Evolutionary conservation across 345 rosid genomes (phyloP), one percentile per base, ranked within the genome.

Genomic region (Hirschfeldia incana): DNA sequence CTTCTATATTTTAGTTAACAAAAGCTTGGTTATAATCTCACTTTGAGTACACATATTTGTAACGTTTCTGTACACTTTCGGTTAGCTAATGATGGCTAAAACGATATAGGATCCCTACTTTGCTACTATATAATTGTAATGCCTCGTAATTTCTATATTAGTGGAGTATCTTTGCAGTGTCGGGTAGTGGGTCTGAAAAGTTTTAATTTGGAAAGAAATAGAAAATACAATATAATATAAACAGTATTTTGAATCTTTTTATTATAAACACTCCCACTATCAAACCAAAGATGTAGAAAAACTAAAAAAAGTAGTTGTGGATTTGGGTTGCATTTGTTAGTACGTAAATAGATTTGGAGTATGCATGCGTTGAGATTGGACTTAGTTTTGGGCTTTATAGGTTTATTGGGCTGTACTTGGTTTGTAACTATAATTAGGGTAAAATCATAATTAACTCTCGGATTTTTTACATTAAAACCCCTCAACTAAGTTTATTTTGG

Each of bases 91-190:
- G 80, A 75, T 79, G 78, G 32, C 82, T 73, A 73, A 49, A 62
- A 73, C 78, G 67, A 80, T 80, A 69, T 80, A 69, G 75, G 83
- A 74, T 80, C 72, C 74, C 75, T 63, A 69, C 75, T 74, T 42
- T 44, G 82, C 15, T 74, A 17, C 28, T 61, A 27, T 26, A 60
- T 62, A 79, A 37, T 61, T 62, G 16, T 11, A 15, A 29, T 69
- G 46, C 6, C 63, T 68, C 46, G 64, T 60, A 51, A 51, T 51
- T 74, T 80, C 34, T 67, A 63, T 53, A 53, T 69, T 64, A 75
- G 83, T 80, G 83, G 83, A 80, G 79, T 80, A 69, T 70, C 83
- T 80, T 80, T 80, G 76, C 76, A n/a, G 79, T 75, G 83, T 80
- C 76, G 83, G 83, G 75, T 75, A 80, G 79, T 80, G 79, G 78